phyloP scores from a whole-genome alignment of 106 monocot species.

The Allium sativum region DNA sequence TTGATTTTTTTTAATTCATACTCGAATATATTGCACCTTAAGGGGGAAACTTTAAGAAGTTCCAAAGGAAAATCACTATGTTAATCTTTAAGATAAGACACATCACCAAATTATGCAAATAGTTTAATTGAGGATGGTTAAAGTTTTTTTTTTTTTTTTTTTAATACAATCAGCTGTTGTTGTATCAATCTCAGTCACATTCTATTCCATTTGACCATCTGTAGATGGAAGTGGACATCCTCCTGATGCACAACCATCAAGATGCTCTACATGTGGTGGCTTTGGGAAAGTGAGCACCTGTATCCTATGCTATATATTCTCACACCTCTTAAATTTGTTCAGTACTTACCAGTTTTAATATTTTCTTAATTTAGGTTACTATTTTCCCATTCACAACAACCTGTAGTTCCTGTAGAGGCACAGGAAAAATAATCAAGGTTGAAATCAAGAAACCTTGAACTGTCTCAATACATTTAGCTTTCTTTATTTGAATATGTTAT shows the following conservation, averaged over 20 bases:
- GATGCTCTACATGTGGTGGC: conserved; percentile 66
- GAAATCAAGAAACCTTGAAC: neutral
- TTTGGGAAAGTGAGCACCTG: conserved; percentile 50
- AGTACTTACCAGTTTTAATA: conserved; percentile 4
- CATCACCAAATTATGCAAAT: too few relatives aligned
- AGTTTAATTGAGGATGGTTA: too few relatives aligned
- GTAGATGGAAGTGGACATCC: conserved; percentile 80
- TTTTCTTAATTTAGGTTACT: conserved; percentile 50
- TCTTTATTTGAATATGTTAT: neutral
- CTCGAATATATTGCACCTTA: too few relatives aligned
- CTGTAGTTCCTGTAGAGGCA: conserved; percentile 71
- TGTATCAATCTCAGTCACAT: too few relatives aligned
- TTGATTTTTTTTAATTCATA: too few relatives aligned
- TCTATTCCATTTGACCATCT: neutral
- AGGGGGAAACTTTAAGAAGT: too few relatives aligned
- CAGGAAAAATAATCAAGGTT: conserved; percentile 83
- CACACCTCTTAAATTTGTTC: conserved; percentile 1
- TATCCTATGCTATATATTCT: conserved; percentile 2
- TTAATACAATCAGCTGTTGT: too few relatives aligned
- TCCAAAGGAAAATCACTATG: too few relatives aligned
- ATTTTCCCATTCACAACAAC: conserved; percentile 75
- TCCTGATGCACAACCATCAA: conserved; percentile 49
- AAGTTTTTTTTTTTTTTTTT: too few relatives aligned
- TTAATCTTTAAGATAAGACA: too few relatives aligned
- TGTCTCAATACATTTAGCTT: neutral